Base-by-base conservation (phyloP, 257 asterid genomes). In the Solanum okadae region DNA sequence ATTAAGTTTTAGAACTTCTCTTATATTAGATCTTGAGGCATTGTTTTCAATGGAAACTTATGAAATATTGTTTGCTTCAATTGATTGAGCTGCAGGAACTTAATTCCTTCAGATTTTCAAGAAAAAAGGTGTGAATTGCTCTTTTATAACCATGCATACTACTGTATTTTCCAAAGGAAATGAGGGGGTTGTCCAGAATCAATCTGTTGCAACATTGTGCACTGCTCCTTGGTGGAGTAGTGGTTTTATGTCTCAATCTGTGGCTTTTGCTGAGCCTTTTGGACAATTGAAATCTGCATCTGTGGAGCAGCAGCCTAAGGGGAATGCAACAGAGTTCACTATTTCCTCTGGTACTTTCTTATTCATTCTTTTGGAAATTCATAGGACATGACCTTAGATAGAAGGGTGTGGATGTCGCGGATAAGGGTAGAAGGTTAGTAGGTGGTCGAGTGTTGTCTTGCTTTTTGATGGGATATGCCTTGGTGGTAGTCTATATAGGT, bases 181-280 rank as follows among this genome's bases (percentile, higher is more conserved):
- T 88, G 92, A 90, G 73, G 93, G 91, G 83, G 76, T 91, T 89
- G 86, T 59, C 70, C 89, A 86, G 65, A 89, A 87, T 85, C 68
- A 68, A 68, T 34, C 93, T 81, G 46, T 83, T 22, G 90, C 78
- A 42, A 40, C 90, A n/a, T 88, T 88, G 37, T 44, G 87, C 9
- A 46, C 92, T 44, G 34, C 67, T 89, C 92, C 95, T 15, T 92
- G 93, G 93, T 93, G 95, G 98, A 81, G 56, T n/a, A 46, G 20
- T 81, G 91, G 91, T 11, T 84, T 89, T 40, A 93, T 93, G 88
- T 88, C 91, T 88, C 95, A 91, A 81, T 87, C 91, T 84, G 79
- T 49, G 29, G 91, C 86, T 75, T 88, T 31, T 76, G 91, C 81
- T 65, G 92, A 91, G 27, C 90, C 87, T 88, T 88, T 91, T 79